phyloP scores from a whole-genome alignment of 2,329 filamentous ascomycete species.

The Diplodia intermedia region DNA sequence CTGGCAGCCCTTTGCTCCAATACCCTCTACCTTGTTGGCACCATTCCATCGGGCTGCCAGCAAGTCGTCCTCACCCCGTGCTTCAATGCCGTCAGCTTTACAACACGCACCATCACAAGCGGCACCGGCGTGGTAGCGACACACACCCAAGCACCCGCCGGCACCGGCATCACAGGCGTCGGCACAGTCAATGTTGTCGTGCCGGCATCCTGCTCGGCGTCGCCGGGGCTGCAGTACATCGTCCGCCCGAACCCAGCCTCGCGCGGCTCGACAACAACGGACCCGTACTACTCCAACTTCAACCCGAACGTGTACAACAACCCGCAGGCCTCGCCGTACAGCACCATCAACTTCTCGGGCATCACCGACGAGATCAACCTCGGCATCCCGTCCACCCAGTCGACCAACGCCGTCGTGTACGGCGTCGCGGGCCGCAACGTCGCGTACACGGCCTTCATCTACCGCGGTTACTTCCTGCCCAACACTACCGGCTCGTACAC shows the following conservation, averaged over 20 bases:
- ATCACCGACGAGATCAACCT: neutral
- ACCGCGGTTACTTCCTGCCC: slow-evolving; percentile 6
- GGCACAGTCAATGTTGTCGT: neutral
- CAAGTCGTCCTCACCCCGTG: slow-evolving; percentile 8
- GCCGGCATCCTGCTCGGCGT: neutral
- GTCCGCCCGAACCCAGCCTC: neutral
- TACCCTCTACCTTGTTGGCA: neutral
- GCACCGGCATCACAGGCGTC: neutral
- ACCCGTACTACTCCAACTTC: neutral
- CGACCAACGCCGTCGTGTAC: neutral
- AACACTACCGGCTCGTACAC: neutral
- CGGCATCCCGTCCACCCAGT: neutral
- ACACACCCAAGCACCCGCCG: neutral
- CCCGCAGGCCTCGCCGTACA: neutral
- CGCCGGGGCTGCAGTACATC: neutral
- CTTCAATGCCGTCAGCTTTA: neutral
- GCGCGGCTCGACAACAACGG: neutral
- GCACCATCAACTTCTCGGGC: neutral
- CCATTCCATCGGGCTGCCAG: neutral
- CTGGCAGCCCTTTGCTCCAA: neutral
- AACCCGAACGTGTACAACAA: slow-evolving; percentile 9
- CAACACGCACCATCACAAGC: neutral
- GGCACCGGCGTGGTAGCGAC: neutral
- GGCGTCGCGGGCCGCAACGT: neutral
- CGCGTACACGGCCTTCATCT: neutral